phyloP scores from a whole-genome alignment of 495 filamentous ascomycete species.

The Neurospora discreta region DNA sequence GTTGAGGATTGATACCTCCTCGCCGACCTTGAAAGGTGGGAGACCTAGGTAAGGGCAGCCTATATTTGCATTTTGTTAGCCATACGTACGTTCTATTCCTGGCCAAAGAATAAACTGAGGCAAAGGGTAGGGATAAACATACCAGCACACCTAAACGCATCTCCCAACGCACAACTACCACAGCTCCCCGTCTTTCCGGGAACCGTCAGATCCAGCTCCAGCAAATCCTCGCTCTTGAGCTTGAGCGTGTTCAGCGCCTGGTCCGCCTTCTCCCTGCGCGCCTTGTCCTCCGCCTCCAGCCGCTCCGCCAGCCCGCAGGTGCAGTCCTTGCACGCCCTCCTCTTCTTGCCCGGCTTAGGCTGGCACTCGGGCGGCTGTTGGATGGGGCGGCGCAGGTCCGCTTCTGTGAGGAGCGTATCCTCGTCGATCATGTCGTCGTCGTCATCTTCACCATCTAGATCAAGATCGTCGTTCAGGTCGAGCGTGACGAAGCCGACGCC shows the following conservation, averaged over 20 bases:
- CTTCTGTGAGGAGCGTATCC: conserved; percentile 70
- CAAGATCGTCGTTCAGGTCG: conserved; percentile 58
- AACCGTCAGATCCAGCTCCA: conserved; percentile 93
- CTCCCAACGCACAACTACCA: conserved; percentile 84
- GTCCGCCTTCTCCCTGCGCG: conserved; percentile 49
- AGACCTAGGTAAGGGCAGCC: conserved; percentile 90
- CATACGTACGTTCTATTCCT: too few relatives aligned
- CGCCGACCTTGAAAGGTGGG: conserved; percentile 91
- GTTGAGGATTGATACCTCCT: conserved; percentile 80
- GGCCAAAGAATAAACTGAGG: too few relatives aligned
- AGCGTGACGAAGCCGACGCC: conserved; percentile 56
- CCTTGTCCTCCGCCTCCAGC: conserved; percentile 69
- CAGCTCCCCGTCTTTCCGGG: conserved; percentile 90
- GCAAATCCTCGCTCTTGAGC: conserved; percentile 64
- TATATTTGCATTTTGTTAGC: conserved; percentile 20
- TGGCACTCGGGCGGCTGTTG: conserved; percentile 71
- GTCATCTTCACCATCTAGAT: conserved; percentile 47
- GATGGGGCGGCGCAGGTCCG: conserved; percentile 62
- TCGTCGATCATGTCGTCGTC: conserved; percentile 88
- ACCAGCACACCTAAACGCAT: conserved; percentile 62
- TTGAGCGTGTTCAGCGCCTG: conserved; percentile 48
- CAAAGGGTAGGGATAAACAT: conserved; percentile 9
- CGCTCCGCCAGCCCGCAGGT: conserved; percentile 78
- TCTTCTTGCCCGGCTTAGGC: conserved; percentile 72
- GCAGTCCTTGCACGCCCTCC: conserved; percentile 95